Base-by-base conservation (phyloP, 176 grass and related monocot genomes). In the Lolium rigidum region DNA sequence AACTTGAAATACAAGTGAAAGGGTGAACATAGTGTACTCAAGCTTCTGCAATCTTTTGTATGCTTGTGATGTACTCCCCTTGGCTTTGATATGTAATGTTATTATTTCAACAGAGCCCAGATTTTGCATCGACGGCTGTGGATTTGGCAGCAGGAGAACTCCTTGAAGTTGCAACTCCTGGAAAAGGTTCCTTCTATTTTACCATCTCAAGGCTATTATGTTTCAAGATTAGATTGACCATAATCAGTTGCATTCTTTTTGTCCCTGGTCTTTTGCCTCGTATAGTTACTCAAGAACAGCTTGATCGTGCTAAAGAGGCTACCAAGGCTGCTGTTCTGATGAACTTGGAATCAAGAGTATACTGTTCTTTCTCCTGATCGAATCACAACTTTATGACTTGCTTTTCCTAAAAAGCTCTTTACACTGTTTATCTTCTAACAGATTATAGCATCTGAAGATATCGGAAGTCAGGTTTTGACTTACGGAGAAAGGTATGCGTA, bases 291-390 rank as follows among this genome's bases (percentile, higher is more conserved):
- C 87, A 92, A 88, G 78, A 76, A 62, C 85, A 98, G 41, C 95
- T 98, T 74, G 85, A 95, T 80, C 95, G 91, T 80, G 95, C 95
- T 74, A 98, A 98, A 81, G 80, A 95, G 89, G 88, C 91, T 73
- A 95, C 93, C 69, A 95, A 95, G 55, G 89, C 91, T 88, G 91
- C 91, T 52, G 83, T 98, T 54, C 58, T 98, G 69, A 98, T 98
- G 95, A 95, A 95, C 61, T 83, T 98, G 77, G 95, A 98, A 92
- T 95, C 93, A 91, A 91, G 91, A 79, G 95, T 98, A 90, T 9
- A 9, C 47, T 76, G 24, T 70, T 88, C 16, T 24, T 73, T 83
- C 24, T 63, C 38, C 48, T 65, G 16, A 86, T 84, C 7, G 43
- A 82, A 47, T 69, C 24, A 49, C 46, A 61, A 31, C 61, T 61